phyloP scores from a whole-genome alignment of 2,329 filamentous ascomycete species.

The Botrytis tulipae region DNA sequence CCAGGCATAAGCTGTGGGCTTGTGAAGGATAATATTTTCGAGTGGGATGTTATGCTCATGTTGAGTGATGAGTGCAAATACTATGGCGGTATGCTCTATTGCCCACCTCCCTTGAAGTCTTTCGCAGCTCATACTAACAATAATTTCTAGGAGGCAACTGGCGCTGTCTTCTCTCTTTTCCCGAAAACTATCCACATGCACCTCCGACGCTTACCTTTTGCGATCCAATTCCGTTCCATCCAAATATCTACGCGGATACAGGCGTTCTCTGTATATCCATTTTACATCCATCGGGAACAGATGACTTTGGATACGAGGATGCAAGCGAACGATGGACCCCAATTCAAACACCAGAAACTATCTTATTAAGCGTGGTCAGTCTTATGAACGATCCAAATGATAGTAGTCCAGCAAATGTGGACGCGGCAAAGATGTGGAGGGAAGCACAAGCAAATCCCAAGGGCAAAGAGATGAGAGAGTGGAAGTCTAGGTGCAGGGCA shows the following conservation, averaged over 20 bases:
- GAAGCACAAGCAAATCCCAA: conserved; percentile 59
- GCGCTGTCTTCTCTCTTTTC: conserved; percentile 80
- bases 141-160: conserved; percentile 78
- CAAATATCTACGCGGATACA: conserved; percentile 78
- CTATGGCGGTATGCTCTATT: conserved; percentile 67
- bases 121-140: conserved; percentile 58
- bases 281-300: conserved; percentile 90
- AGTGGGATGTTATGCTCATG: conserved; percentile 99
- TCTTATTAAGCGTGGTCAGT: conserved; percentile 86
- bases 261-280: conserved; percentile 96
- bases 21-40: conserved; percentile 84
- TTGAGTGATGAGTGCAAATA: conserved; percentile 80
- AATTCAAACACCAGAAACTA: conserved; percentile 93
- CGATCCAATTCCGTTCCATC: conserved; percentile 81
- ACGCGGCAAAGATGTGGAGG: conserved; percentile 84
- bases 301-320: conserved; percentile 89
- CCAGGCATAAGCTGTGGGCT: conserved; percentile 92
- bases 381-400: conserved; percentile 92
- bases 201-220: conserved; percentile 89
- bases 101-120: background rate
- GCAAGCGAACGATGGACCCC: conserved; percentile 91
- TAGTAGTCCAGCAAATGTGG: conserved; percentile 91
- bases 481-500: conserved; percentile 72
- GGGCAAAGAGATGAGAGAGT: conserved; percentile 53
- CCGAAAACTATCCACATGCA: conserved; percentile 78